These are phyloP conservation scores for Rhizodiscina lignyota DNA, from an alignment of 495 filamentous ascomycete genomes.

Conservation along the genomic window DNA sequence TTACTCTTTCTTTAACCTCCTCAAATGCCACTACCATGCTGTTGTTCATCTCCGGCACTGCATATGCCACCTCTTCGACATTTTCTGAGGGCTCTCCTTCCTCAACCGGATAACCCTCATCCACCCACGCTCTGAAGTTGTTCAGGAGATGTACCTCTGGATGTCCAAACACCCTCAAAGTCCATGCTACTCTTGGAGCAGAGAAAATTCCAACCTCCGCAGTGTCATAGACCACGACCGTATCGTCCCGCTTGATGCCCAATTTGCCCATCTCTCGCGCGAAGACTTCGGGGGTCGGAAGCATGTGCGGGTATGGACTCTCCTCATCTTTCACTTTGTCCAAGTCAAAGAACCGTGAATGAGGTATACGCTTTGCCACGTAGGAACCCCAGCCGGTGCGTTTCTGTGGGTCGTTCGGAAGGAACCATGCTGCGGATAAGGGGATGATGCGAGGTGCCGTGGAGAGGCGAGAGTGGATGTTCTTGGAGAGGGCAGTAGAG, in stretches of 20 bases:
- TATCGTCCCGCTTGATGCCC: constrained; percentile 73
- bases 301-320: constrained; percentile 93
- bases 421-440: constrained; percentile 86
- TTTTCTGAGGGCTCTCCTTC: constrained; percentile 45
- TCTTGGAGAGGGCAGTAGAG: constrained; percentile 57
- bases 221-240: constrained; percentile 83
- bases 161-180: constrained; percentile 77
- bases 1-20: constrained; percentile 58
- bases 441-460: constrained; percentile 69
- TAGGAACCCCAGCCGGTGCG: constrained; percentile 67
- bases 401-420: constrained; percentile 67
- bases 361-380: constrained; percentile 59
- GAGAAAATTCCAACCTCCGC: constrained; percentile 83
- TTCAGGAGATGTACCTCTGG: constrained; percentile 79
- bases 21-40: constrained; percentile 54
- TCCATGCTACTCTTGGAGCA: constrained; percentile 88
- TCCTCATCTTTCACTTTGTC: constrained; percentile 75
- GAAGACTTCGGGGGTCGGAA: constrained; percentile 65
- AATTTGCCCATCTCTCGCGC: constrained; percentile 74
- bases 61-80: constrained; percentile 33
- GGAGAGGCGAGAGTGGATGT: constrained; percentile 53
- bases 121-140: constrained; percentile 84
- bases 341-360: constrained; percentile 89
- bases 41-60: constrained; percentile 34
- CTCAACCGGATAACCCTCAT: constrained; percentile 65